Conservation (phyloP, 179 eudicot species). For the Patellifolia procumbens region DNA sequence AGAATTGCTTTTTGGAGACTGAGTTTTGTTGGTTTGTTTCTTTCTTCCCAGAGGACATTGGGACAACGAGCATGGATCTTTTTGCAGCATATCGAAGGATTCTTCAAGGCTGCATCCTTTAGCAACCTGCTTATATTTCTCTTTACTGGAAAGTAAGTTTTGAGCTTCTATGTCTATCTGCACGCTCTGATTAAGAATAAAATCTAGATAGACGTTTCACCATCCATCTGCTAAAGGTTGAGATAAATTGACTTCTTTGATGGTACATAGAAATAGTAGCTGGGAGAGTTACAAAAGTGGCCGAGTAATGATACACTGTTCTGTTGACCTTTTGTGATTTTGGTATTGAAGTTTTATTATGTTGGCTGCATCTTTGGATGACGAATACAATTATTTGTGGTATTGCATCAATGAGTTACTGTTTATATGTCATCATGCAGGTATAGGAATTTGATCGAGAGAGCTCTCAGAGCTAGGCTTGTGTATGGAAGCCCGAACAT, state of each 20-base stretch:
- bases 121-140: slow-evolving; percentile 87
- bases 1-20: slow-evolving; percentile 2
- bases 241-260: neutral
- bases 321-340: neutral
- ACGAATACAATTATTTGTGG: neutral
- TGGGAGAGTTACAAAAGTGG: neutral
- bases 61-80: slow-evolving; percentile 84
- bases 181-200: neutral
- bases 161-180: neutral
- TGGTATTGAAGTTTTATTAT: neutral
- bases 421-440: slow-evolving; percentile 42
- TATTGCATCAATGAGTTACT: neutral
- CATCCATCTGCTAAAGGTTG: neutral
- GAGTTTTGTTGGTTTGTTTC: neutral
- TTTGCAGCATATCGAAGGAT: slow-evolving; percentile 86
- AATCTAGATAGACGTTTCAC: neutral
- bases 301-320: neutral
- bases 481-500: slow-evolving; percentile 93
- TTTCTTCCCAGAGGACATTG: slow-evolving; percentile 60
- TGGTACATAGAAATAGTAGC: slow-evolving; percentile 1
- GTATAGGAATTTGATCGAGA: slow-evolving; percentile 88
- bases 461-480: slow-evolving; percentile 88
- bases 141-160: slow-evolving; percentile 77
- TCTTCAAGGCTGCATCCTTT: slow-evolving; percentile 89
- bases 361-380: neutral